Conservation (phyloP, 2,329 filamentous ascomycete species). For the Fusarium torreyae region DNA sequence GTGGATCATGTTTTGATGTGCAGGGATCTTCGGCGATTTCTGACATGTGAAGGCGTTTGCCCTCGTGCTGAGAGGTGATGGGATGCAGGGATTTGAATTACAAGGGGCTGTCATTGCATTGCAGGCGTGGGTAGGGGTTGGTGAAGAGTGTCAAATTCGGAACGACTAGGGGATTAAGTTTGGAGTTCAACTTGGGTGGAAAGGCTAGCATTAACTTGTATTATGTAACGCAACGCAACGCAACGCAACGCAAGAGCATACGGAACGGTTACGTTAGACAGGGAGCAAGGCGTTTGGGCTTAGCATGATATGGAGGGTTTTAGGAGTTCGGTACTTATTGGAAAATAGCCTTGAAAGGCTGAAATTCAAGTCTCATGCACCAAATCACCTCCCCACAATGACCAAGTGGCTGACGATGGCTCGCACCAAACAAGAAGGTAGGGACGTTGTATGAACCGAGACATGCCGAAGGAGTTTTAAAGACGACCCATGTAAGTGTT, state of each 20-base stretch:
- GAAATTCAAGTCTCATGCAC: conserved; percentile 12
- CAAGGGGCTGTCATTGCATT: conserved; percentile 32
- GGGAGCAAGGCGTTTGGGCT: conserved; percentile 38
- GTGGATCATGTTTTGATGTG: conserved; percentile 75
- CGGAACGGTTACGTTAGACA: conserved; percentile 36
- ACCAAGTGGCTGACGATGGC: conserved; percentile 5
- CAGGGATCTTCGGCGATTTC: conserved; percentile 30
- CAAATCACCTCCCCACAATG: not conserved
- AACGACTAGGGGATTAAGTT: conserved; percentile 28
- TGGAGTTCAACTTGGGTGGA: conserved; percentile 22
- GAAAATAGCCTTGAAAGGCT: conserved; percentile 12
- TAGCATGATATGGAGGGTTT: conserved; percentile 19
- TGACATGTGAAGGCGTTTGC: conserved; percentile 37
- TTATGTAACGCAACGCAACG: conserved; percentile 36
- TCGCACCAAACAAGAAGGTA: conserved; percentile 12
- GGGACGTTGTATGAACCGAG: not conserved
- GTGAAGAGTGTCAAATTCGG: conserved; percentile 15
- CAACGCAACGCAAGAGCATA: conserved; percentile 33
- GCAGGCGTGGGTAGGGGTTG: conserved; percentile 29
- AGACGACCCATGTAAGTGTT: not conserved
- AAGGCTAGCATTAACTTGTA: conserved; percentile 34
- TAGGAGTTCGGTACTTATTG: conserved; percentile 10
- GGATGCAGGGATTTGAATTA: conserved; percentile 26
- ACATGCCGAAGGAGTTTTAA: conserved; percentile 12
- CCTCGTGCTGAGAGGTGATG: conserved; percentile 27